Evolutionary conservation across 2,329 filamentous ascomycete genomes (phyloP).

Genomic region (Cryphonectria radicalis): DNA sequence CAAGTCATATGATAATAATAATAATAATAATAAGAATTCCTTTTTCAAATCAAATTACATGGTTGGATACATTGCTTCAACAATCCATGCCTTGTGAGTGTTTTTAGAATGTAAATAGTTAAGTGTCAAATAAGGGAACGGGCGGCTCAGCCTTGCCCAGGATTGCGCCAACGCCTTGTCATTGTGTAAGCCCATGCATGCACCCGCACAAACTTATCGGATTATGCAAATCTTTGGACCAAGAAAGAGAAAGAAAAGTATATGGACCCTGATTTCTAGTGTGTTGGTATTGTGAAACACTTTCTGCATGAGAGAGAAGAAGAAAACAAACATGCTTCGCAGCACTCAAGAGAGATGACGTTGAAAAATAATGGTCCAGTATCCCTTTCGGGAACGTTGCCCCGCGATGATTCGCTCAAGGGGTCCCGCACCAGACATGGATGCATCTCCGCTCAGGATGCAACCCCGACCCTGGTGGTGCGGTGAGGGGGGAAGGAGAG

Average conservation of each 20-base stretch:
- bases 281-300: not conserved
- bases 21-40: no score
- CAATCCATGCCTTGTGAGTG: not conserved
- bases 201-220: not conserved
- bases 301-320: not conserved
- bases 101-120: not conserved
- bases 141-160: not conserved
- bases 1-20: no score
- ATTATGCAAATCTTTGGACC: not conserved
- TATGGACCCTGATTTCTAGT: not conserved
- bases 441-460: not conserved
- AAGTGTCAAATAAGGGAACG: not conserved
- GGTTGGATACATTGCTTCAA: not conserved
- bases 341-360: not conserved
- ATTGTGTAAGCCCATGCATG: not conserved
- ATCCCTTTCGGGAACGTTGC: not conserved
- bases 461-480: not conserved
- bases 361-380: not conserved
- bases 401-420: not conserved
- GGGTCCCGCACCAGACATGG: not conserved
- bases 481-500: no score
- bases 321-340: not conserved
- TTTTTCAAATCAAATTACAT: not conserved
- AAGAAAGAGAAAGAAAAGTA: no score
- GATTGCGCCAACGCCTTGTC: not conserved